phyloP scores from a whole-genome alignment of 2,329 filamentous ascomycete genomes.

The Simplicillium aogashimaense region DNA sequence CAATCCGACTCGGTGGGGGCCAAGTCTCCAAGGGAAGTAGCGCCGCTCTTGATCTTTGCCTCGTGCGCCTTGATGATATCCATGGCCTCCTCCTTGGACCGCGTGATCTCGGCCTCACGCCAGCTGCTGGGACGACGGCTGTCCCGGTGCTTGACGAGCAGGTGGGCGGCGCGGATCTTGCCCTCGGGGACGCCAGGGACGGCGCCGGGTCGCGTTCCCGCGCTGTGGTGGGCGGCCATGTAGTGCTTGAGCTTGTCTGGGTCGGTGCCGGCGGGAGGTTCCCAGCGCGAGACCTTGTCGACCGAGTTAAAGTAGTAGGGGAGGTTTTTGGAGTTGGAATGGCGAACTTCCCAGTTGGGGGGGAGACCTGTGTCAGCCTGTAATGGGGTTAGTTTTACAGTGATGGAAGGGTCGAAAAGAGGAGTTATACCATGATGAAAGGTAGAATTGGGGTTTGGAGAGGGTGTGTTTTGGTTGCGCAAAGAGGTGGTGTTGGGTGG shows the following conservation, averaged over 20 bases:
- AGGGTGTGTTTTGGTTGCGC: background rate
- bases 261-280: slow-evolving; percentile 80
- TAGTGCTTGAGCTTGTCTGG: slow-evolving; percentile 87
- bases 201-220: slow-evolving; percentile 30
- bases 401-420: slow-evolving; percentile 4
- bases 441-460: background rate
- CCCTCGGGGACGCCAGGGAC: slow-evolving; percentile 43
- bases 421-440: background rate
- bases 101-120: slow-evolving; percentile 82
- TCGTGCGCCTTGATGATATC: slow-evolving; percentile 69
- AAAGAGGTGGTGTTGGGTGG: slow-evolving; percentile 1
- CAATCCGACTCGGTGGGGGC: slow-evolving; percentile 90
- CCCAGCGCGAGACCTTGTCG: slow-evolving; percentile 89
- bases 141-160: slow-evolving; percentile 87
- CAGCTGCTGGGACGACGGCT: slow-evolving; percentile 87
- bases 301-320: slow-evolving; percentile 95
- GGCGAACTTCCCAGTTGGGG: slow-evolving; percentile 85
- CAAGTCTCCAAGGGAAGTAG: slow-evolving; percentile 65
- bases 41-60: slow-evolving; percentile 61
- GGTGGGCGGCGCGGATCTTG: slow-evolving; percentile 88
- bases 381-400: background rate
- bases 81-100: slow-evolving; percentile 78
- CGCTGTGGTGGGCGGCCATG: slow-evolving; percentile 81
- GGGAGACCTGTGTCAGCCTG: slow-evolving; percentile 74
- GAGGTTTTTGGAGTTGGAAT: slow-evolving; percentile 96